Evolutionary conservation across 2,329 filamentous ascomycete genomes (phyloP), one percentile per base, ranked within the genome.

Genomic region (Exserohilum rostratum): DNA sequence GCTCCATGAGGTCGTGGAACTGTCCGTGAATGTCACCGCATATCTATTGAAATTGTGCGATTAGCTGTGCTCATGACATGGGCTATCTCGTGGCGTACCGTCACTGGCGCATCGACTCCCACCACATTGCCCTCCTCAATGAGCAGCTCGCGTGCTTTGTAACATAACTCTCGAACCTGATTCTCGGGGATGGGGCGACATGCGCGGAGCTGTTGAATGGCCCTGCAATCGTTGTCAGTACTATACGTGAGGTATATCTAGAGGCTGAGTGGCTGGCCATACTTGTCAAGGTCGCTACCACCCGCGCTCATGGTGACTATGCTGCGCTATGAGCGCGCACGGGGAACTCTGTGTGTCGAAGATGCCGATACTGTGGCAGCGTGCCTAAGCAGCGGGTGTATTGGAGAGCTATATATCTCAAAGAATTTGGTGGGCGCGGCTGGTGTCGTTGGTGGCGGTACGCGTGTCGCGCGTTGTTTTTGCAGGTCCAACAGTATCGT

Each of bases 111-210:
- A 73, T 93, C 90, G 58, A 99, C 93, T 15, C 90, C 92, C 61
- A 98, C 93, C 46, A 98, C 93, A 74, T 99, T 98, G 63, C 91
- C 93, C 79, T 99, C 95, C 77, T 98, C 95, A 59, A 99, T 96
- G 63, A 99, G 80, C 50, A 99, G 85, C 80, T 99, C 95, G 61
- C 95, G 87, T 47, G 95, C 95, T 75, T 97, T 97, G 82, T 97
- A 93, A 79, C 95, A 98, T 67, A 99, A 84, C 79, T 99, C 93
- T 73, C 93, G 90, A 58, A 99, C 96, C 79, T 98, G 91, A 35
- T 88, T 83, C 80, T 99, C 95, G 59, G 95, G 93, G 66, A 99
- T 99, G 50, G 93, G 93, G 59, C 93, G 90, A 79, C 95, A 99
- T 73, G 92, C 90, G 81, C 95, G 91, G 72, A 99, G 83, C 78